Evolutionary conservation across 2,329 filamentous ascomycete species (phyloP).

Genomic region (Zarea fungicola): DNA sequence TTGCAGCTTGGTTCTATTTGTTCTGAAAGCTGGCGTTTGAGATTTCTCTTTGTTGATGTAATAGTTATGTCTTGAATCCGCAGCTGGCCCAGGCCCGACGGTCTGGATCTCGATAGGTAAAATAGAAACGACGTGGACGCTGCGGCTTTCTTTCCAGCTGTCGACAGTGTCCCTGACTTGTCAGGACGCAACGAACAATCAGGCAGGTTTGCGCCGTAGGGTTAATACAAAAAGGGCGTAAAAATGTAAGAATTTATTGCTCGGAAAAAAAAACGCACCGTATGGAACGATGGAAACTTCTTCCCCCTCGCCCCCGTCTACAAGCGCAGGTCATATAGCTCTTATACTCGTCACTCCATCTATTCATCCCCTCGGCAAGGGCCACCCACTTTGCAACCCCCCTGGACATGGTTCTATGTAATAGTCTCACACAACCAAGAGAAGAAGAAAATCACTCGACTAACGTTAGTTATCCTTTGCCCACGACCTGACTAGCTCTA

Average conservation of each 20-base stretch:
- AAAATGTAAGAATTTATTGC: not conserved
- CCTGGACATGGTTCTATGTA: not conserved
- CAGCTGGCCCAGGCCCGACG: not conserved
- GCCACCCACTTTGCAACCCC: not conserved
- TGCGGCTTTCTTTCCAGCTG: not conserved
- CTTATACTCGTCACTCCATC: slow-evolving; percentile 1
- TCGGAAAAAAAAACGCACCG: not conserved
- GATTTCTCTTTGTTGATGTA: not conserved
- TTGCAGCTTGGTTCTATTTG: not conserved
- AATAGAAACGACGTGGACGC: not conserved
- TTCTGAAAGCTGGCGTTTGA: not conserved
- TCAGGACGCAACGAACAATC: not conserved
- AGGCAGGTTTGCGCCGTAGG: no score
- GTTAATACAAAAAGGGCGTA: not conserved
- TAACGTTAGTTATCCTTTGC: not conserved
- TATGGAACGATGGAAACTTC: not conserved
- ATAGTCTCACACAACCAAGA: not conserved
- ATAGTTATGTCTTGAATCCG: not conserved
- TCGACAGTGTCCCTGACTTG: not conserved
- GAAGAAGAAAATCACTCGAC: not conserved
- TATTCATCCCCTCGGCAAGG: slow-evolving; percentile 4
- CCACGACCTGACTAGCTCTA: not conserved
- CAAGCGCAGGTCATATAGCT: not conserved
- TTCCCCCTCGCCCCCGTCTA: not conserved
- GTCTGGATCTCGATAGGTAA: slow-evolving; percentile 1